Percentiles rank a stretch among this genome's conserved stretches.
Conservation (phyloP, 2,329 filamentous ascomycete genomes). For the Penicillium psychrosexuale region DNA sequence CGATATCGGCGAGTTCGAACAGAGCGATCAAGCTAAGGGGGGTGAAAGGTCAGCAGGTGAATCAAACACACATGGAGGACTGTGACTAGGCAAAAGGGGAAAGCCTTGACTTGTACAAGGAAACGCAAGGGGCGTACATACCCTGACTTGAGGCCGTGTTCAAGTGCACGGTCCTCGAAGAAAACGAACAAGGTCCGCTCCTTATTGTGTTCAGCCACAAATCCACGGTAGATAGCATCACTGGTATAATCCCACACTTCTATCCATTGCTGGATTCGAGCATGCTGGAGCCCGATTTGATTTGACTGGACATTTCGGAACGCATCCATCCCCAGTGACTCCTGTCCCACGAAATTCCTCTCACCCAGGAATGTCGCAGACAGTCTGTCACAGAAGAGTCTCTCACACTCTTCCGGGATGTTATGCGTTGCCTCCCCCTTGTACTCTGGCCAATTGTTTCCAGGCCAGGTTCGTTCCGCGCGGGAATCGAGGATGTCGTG, state of each 20-base stretch:
- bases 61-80: not conserved
- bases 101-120: not conserved
- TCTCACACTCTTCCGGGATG: constrained; percentile 99
- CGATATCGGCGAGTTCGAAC: constrained; percentile 78
- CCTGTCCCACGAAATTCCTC: constrained; percentile 71
- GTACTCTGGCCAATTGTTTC: constrained; percentile 39
- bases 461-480: constrained; percentile 51
- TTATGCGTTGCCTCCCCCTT: constrained; percentile 89
- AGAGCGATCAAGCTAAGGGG: constrained; percentile 72
- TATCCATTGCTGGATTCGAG: constrained; percentile 35
- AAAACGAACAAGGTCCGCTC: constrained; percentile 82
- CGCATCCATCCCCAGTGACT: constrained; percentile 85
- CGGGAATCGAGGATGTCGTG: constrained; percentile 69
- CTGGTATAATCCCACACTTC: constrained; percentile 69
- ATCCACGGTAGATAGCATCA: constrained; percentile 80
- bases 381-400: constrained; percentile 98
- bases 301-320: constrained; percentile 35
- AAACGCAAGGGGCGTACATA: constrained; percentile 49
- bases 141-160: constrained; percentile 81
- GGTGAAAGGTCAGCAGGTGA: not conserved
- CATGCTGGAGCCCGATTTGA: constrained; percentile 23
- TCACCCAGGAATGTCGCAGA: constrained; percentile 93
- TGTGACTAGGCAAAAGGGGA: not conserved
- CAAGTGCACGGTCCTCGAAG: constrained; percentile 71
- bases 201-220: constrained; percentile 67